phyloP scores from a whole-genome alignment of 2,329 filamentous ascomycete genomes.

The Cladophialophora yegresii region DNA sequence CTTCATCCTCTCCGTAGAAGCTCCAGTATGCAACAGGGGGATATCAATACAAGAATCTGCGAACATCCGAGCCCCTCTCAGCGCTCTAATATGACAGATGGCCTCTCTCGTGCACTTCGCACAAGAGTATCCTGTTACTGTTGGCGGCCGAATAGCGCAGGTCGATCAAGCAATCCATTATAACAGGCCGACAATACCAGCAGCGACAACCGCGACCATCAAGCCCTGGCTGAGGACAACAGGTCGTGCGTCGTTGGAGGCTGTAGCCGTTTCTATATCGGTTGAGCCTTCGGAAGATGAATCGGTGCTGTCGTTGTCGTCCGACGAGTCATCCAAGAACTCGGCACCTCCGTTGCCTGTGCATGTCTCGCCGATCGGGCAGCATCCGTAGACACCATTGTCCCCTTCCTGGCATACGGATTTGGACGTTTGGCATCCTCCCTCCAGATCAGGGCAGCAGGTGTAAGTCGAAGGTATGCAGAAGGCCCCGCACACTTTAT shows the following conservation, averaged over 20 bases:
- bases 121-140: neutral
- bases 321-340: constrained; percentile 18
- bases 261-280: constrained; percentile 1
- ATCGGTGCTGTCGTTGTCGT: neutral
- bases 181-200: constrained; percentile 13
- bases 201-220: constrained; percentile 14
- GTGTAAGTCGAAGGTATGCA: constrained; percentile 34
- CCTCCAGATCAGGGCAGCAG: constrained; percentile 33
- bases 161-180: neutral
- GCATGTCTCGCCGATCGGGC: constrained; percentile 28
- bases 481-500: constrained; percentile 32
- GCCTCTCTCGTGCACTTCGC: neutral
- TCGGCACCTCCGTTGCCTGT: constrained; percentile 31
- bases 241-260: constrained; percentile 13
- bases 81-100: neutral
- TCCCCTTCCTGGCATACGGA: constrained; percentile 29
- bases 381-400: constrained; percentile 34
- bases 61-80: neutral
- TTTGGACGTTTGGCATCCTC: constrained; percentile 27
- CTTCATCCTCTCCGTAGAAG: neutral
- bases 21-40: neutral
- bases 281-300: constrained; percentile 1
- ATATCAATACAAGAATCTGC: neutral
- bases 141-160: neutral
- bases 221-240: constrained; percentile 14